phyloP scores from a whole-genome alignment of 2,329 filamentous ascomycete species.

The Trichothecium sympodiale region DNA sequence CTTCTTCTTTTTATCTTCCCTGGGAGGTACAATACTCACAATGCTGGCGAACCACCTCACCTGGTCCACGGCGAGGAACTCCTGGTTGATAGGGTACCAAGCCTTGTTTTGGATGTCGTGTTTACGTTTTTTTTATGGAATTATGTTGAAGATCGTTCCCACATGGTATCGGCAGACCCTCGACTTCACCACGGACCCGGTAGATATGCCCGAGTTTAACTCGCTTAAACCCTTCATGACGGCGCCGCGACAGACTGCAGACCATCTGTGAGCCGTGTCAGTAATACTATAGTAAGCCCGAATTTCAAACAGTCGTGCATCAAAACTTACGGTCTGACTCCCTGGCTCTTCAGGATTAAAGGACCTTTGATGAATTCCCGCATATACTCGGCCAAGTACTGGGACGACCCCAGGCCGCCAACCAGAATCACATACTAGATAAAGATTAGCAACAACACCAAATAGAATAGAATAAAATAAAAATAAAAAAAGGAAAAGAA shows the following conservation, averaged over 20 bases:
- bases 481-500: background rate
- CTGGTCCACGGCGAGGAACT: background rate
- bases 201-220: background rate
- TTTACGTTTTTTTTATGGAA: background rate
- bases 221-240: constrained; percentile 13
- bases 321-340: constrained; percentile 20
- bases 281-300: background rate
- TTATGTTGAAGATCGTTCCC: background rate
- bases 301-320: background rate
- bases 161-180: constrained; percentile 6
- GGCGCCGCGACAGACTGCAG: constrained; percentile 22
- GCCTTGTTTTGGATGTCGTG: background rate
- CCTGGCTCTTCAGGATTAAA: constrained; percentile 18
- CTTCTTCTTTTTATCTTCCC: no score
- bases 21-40: constrained; percentile 1
- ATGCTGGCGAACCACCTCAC: constrained; percentile 6
- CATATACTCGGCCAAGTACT: constrained; percentile 15
- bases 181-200: constrained; percentile 1
- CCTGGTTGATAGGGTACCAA: background rate
- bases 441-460: background rate
- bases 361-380: background rate
- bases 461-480: no score
- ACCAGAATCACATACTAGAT: constrained; percentile 25
- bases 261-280: constrained; percentile 15
- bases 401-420: constrained; percentile 24